Evolutionary conservation across 306 rosid species (phyloP).

Genomic region (Pyrus bretschneideri): DNA sequence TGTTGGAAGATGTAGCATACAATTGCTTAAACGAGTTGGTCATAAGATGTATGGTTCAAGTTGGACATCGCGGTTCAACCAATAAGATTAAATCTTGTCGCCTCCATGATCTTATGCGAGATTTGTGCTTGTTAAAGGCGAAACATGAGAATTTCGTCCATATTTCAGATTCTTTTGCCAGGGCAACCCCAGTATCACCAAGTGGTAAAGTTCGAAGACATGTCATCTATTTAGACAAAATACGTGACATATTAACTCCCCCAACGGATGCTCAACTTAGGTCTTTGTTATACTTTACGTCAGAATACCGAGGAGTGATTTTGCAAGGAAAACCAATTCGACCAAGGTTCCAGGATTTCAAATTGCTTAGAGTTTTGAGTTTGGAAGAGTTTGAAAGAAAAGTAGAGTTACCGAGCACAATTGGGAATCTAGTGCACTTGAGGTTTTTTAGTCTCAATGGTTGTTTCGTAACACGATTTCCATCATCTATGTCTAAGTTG

Average conservation of each 20-base stretch:
- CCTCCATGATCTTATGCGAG: conserved; percentile 26
- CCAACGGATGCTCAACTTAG: not conserved
- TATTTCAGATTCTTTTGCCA: not conserved
- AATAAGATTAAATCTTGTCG: conserved; percentile 40
- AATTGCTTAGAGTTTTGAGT: conserved; percentile 27
- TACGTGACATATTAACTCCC: not conserved
- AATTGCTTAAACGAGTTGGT: too few species aligned
- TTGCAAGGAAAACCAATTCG: too few species aligned
- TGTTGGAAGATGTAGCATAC: too few species aligned
- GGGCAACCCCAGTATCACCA: too few species aligned
- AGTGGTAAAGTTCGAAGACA: not conserved
- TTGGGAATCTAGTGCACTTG: conserved; percentile 22
- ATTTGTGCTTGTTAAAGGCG: conserved; percentile 29
- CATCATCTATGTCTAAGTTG: conserved; percentile 37
- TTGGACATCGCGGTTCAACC: conserved; percentile 26
- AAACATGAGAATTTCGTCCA: conserved; percentile 27
- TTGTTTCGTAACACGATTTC: conserved; percentile 1
- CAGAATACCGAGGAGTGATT: too few species aligned
- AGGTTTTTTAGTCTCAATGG: conserved; percentile 23
- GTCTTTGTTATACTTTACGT: not conserved
- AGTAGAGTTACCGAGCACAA: conserved; percentile 20
- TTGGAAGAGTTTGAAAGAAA: conserved; percentile 24
- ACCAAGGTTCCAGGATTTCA: not conserved
- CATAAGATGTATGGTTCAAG: conserved; percentile 18
- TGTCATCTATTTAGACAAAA: not conserved